These are phyloP conservation scores for Bacidia rubella DNA, from an alignment of 495 filamentous ascomycete genomes.

Conservation along the genomic window DNA sequence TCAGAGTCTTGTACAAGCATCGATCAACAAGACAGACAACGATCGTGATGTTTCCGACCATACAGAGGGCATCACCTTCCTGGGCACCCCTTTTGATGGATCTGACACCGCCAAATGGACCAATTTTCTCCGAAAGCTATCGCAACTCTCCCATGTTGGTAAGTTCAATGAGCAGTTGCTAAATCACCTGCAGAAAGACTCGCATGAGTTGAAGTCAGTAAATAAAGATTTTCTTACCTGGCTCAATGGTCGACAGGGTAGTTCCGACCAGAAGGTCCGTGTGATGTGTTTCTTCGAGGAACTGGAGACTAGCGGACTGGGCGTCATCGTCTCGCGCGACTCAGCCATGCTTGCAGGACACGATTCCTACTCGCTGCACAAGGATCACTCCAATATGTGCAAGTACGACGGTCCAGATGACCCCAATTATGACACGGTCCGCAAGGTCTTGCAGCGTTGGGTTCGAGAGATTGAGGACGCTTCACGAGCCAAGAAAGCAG, in stretches of 20 bases:
- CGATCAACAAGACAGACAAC: conserved; percentile 3
- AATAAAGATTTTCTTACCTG: conserved; percentile 11
- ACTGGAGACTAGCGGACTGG: too few species aligned
- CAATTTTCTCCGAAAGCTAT: not conserved
- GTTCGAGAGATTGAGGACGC: too few species aligned
- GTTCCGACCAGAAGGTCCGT: not conserved
- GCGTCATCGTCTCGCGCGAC: too few species aligned
- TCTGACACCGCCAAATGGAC: conserved; percentile 7
- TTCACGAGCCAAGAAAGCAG: too few species aligned
- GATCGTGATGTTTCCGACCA: conserved; percentile 2
- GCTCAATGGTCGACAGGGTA: not conserved
- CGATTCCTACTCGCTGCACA: too few species aligned
- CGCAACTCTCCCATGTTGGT: conserved; percentile 1
- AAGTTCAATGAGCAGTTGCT: not conserved
- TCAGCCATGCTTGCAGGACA: too few species aligned
- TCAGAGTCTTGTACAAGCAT: conserved; percentile 7
- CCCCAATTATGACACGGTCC: too few species aligned
- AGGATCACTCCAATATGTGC: too few species aligned
- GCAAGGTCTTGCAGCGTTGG: too few species aligned
- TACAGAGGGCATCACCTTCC: conserved; percentile 8
- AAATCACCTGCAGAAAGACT: conserved; percentile 5
- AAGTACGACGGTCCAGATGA: too few species aligned
- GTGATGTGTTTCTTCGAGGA: conserved; percentile 15
- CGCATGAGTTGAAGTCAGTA: conserved; percentile 8
- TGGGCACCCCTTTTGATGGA: conserved; percentile 10